Percentiles rank a stretch among this genome's conserved stretches.
These are phyloP conservation scores for Trapa bicornis DNA, from an alignment of 345 rosid species.

Conservation along the genomic window DNA sequence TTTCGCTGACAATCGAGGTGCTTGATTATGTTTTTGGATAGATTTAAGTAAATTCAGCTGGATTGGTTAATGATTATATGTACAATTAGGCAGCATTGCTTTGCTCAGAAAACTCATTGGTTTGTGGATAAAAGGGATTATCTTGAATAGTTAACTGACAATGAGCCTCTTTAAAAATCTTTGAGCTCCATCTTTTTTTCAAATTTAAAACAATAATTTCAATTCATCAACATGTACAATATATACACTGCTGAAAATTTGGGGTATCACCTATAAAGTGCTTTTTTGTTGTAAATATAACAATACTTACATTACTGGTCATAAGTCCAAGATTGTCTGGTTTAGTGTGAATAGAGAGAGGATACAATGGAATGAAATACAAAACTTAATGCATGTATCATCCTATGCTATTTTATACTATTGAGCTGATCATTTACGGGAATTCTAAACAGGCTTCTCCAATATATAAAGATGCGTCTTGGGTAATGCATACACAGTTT, in stretches of 20 bases:
- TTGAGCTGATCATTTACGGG: no score
- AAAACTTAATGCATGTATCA: no score
- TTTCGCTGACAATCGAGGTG: slow-evolving; percentile 84
- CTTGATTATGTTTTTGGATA: slow-evolving; percentile 2
- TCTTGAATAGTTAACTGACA: not conserved
- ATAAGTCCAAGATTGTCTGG: no score
- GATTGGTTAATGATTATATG: not conserved
- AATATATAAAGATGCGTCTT: no score
- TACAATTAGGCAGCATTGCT: slow-evolving; percentile 2
- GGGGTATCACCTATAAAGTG: no score
- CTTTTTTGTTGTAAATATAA: no score
- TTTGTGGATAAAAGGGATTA: not conserved
- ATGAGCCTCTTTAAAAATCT: not conserved
- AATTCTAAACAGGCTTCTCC: no score
- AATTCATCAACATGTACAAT: not conserved
- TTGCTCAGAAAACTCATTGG: not conserved
- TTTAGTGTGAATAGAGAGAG: no score
- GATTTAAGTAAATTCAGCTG: not conserved
- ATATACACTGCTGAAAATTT: not conserved
- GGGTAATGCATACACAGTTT: no score
- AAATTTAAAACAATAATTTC: not conserved
- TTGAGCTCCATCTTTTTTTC: not conserved
- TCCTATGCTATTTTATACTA: no score
- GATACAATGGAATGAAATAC: no score
- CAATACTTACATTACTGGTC: no score